Base-by-base conservation (phyloP, 495 filamentous ascomycete species). In the Cairneyella variabilis region DNA sequence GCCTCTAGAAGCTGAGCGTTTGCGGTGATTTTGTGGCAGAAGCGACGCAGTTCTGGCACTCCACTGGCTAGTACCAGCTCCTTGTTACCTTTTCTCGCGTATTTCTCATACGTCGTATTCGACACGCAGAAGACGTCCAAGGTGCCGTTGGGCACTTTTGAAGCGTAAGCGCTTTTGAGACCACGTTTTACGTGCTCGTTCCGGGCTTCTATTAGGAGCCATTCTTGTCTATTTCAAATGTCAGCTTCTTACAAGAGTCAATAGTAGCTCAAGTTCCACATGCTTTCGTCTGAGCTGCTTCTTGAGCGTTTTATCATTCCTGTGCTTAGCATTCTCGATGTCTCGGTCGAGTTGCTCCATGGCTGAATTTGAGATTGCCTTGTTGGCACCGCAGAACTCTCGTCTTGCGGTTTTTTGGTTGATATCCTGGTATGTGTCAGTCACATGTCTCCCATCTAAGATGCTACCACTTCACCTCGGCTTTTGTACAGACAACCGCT, bases 81-180 rank as follows among this genome's bases (percentile, higher is more conserved):
- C 11, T 38, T 44, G 38, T 51, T 46, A 5, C 62, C 62, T 56
- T 57, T 55, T 40, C 40, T 30, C 27, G 50, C 52, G 39, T 53
- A 53, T 30, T 59, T 57, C 34, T 63, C 56, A 37, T 64, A 66
- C 3, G 50, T 49, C 17, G 36, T 66, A 46, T 66, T 66, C 21
- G 62, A 64, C 14, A 66, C 55, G 46, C 64, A 66, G 50, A 66
- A 66, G 20, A 66, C 62, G 25, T 66, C 53, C 48, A 64, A 48
- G 18, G 34, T 22, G 6, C 51, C 42, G 16, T 42, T 38, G 36
- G 56, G 44, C 26, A 64, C 26, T 51, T 54, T 57, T 10, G 50
- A 37, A 20, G 56, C 9, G 41, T 59, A 59, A 16, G 51, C 51
- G 1, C 45, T 40, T 51, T 55, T 28, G 23, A 68, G 37, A 10